Conservation (phyloP, 257 asterid genomes). For the Craterostigma plantagineum region DNA sequence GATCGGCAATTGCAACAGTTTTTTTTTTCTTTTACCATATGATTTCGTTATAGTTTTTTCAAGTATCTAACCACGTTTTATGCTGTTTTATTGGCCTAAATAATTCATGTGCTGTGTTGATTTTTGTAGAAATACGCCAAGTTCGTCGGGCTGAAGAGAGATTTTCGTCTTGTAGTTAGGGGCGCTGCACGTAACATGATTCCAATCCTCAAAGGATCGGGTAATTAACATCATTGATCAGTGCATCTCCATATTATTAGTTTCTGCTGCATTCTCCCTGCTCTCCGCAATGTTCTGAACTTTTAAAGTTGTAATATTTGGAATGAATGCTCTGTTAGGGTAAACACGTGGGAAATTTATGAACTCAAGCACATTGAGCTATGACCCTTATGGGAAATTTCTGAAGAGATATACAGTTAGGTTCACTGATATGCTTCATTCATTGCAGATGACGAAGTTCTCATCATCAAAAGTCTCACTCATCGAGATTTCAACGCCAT, state of each 20-base stretch:
- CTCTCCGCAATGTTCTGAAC: no score
- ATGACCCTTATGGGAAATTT: no score
- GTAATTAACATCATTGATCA: slow-evolving; percentile 14
- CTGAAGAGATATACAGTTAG: not conserved
- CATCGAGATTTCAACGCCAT: slow-evolving; percentile 74
- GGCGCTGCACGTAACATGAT: slow-evolving; percentile 98
- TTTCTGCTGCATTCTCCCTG: no score
- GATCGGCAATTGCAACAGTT: no score
- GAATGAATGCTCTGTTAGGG: no score
- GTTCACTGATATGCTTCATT: not conserved
- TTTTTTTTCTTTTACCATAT: no score
- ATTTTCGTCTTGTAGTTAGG: slow-evolving; percentile 88
- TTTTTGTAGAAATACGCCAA: slow-evolving; percentile 67
- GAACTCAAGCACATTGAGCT: no score
- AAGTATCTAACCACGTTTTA: no score
- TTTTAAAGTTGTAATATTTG: no score
- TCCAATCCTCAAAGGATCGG: slow-evolving; percentile 81
- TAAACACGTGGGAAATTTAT: no score
- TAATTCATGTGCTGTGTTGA: slow-evolving; percentile 2
- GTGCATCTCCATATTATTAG: not conserved
- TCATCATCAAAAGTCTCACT: slow-evolving; percentile 78
- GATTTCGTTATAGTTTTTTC: no score
- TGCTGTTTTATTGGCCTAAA: no score
- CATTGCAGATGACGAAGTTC: slow-evolving; percentile 75
- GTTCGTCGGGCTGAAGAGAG: slow-evolving; percentile 88